A percentile compares a stretch with the other conserved stretches of the same genome.
phyloP scores from a whole-genome alignment of 768 basidiomycete genomes.

The Gymnopilus junonius region DNA sequence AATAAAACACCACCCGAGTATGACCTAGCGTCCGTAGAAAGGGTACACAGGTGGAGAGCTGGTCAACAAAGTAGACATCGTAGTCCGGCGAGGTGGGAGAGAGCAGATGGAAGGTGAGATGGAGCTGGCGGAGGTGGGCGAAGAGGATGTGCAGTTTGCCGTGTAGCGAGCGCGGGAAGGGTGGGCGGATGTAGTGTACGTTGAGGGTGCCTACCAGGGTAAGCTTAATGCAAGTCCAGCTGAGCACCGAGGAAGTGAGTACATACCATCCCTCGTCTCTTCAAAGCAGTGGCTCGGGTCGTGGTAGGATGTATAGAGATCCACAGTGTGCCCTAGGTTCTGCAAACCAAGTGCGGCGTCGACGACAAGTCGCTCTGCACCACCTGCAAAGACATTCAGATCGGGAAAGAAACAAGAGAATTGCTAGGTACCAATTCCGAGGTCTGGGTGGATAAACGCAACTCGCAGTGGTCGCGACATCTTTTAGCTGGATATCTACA shows the following conservation, averaged over 20 bases:
- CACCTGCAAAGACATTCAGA: slow-evolving; percentile 57
- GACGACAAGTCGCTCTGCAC: slow-evolving; percentile 93
- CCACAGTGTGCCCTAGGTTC: slow-evolving; percentile 79
- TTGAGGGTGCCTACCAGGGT: slow-evolving; percentile 68
- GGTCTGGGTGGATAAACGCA: slow-evolving; percentile 92
- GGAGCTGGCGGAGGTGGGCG: slow-evolving; percentile 87
- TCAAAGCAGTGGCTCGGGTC: slow-evolving; percentile 89
- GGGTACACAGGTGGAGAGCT: slow-evolving; percentile 91
- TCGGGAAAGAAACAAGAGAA: slow-evolving; percentile 6
- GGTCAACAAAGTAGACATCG: slow-evolving; percentile 94
- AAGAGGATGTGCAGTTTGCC: slow-evolving; percentile 88
- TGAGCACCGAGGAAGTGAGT: not conserved
- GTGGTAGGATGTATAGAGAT: slow-evolving; percentile 94
- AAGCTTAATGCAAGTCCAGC: not conserved
- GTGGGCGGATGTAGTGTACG: slow-evolving; percentile 72
- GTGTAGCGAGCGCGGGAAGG: slow-evolving; percentile 80
- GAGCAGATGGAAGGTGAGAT: slow-evolving; percentile 74
- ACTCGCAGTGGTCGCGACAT: slow-evolving; percentile 39
- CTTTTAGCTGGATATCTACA: not conserved
- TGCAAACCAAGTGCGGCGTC: slow-evolving; percentile 94
- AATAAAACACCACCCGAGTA: slow-evolving; percentile 94
- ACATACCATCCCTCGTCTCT: slow-evolving; percentile 87
- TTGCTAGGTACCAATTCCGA: slow-evolving; percentile 78
- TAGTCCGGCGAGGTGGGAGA: slow-evolving; percentile 49
- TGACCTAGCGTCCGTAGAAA: slow-evolving; percentile 67